phyloP scores from a whole-genome alignment of 352 stramenopile genomes.

The Phytophthora pluvialis region DNA sequence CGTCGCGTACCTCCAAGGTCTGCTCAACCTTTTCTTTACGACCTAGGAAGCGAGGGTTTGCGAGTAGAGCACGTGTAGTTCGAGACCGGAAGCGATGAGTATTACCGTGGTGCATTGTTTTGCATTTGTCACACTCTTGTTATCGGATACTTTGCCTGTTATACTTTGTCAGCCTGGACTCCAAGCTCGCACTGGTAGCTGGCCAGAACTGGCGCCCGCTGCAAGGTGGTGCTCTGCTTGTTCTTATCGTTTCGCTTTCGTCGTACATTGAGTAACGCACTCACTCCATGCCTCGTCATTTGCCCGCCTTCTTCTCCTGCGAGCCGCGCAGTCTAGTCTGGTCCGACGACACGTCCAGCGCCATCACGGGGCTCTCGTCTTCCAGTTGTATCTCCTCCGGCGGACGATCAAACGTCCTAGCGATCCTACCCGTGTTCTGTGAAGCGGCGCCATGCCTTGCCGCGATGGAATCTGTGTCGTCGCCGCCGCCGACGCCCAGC shows the following conservation, averaged over 20 bases:
- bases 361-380: conserved; percentile 29
- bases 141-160: conserved; percentile 34
- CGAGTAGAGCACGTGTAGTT: conserved; percentile 22
- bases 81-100: conserved; percentile 18
- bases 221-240: conserved; percentile 17
- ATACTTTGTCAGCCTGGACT: conserved; percentile 18
- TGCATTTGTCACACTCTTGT: conserved; percentile 34
- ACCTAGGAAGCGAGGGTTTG: conserved; percentile 59
- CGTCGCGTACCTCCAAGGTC: conserved; percentile 96
- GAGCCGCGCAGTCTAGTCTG: conserved; percentile 29
- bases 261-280: conserved; percentile 34
- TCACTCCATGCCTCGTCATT: conserved; percentile 20
- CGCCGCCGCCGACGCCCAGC: conserved; percentile 13
- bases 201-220: neutral
- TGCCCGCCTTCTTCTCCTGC: conserved; percentile 16
- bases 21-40: conserved; percentile 96
- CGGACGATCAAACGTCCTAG: conserved; percentile 16
- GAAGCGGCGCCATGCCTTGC: conserved; percentile 17
- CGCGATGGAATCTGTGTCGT: conserved; percentile 7
- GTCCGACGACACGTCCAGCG: conserved; percentile 17
- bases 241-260: conserved; percentile 21
- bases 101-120: conserved; percentile 29
- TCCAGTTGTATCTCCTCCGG: conserved; percentile 18
- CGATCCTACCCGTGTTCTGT: conserved; percentile 18
- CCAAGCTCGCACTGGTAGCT: conserved; percentile 8